These are phyloP conservation scores for Wickerhamiella parazyma DNA, from an alignment of 805 yeast species.

Conservation along the genomic window DNA sequence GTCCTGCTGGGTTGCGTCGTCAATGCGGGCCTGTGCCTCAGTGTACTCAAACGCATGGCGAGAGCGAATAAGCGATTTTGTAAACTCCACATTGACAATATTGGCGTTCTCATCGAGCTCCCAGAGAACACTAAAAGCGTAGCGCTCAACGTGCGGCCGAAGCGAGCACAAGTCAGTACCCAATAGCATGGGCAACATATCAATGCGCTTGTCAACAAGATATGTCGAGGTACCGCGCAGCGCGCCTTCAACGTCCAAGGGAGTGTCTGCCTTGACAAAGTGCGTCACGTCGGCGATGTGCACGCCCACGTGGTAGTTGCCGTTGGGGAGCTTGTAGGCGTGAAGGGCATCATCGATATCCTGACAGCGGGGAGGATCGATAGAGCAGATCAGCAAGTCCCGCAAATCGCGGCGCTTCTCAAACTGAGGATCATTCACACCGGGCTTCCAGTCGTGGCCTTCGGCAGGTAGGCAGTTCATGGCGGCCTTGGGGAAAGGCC, in stretches of 20 bases:
- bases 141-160: constrained; percentile 89
- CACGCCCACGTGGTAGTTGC: constrained; percentile 94
- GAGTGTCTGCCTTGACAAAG: constrained; percentile 84
- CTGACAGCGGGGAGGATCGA: constrained; percentile 96
- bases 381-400: constrained; percentile 81
- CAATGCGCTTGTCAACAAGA: constrained; percentile 94
- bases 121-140: constrained; percentile 93
- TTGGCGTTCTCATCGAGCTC: constrained; percentile 79
- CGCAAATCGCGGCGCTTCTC: constrained; percentile 68
- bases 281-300: constrained; percentile 98
- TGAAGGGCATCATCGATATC: constrained; percentile 98
- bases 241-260: constrained; percentile 92
- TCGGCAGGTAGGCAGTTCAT: constrained; percentile 84
- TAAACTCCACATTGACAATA: constrained; percentile 62
- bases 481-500: constrained; percentile 89
- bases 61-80: constrained; percentile 80
- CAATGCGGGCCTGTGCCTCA: constrained; percentile 82
- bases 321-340: constrained; percentile 72
- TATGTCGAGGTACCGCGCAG: constrained; percentile 95
- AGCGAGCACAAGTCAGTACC: constrained; percentile 95
- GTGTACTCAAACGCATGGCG: constrained; percentile 92
- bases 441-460: constrained; percentile 72
- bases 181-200: constrained; percentile 88
- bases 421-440: constrained; percentile 52
- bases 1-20: constrained; percentile 61